Percentiles rank a stretch among this genome's conserved stretches.
Evolutionary conservation across 148 eudicot species (phyloP).

Genomic region (Chenopodium quinoa): DNA sequence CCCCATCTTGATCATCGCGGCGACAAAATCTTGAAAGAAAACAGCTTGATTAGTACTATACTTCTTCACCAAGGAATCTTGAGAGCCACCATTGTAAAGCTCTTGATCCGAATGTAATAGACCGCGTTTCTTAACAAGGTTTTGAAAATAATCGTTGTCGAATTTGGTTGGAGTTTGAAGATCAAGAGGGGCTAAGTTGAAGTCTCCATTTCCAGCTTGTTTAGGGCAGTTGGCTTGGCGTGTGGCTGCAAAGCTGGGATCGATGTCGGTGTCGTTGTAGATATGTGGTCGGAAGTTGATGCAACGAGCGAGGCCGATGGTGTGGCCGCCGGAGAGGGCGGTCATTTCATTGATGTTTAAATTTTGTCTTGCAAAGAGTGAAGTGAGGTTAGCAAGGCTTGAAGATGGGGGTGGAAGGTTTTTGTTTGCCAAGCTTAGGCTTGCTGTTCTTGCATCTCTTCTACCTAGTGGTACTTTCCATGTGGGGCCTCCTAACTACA

Average conservation of each 20-base stretch:
- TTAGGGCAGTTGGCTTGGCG: conserved; percentile 37
- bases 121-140: conserved; percentile 37
- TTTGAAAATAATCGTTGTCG: conserved; percentile 39
- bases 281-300: conserved; percentile 40
- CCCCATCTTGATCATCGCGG: conserved; percentile 57
- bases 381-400: conserved; percentile 36
- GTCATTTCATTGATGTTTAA: conserved; percentile 45
- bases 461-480: conserved; percentile 57
- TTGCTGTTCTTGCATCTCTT: conserved; percentile 57
- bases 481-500: conserved; percentile 52
- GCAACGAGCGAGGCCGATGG: conserved; percentile 53
- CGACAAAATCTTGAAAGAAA: conserved; percentile 44
- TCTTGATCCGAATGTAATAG: conserved; percentile 57
- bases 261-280: conserved; percentile 49
- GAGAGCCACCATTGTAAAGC: conserved; percentile 51
- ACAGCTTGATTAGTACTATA: conserved; percentile 28
- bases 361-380: conserved; percentile 37
- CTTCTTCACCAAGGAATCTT: conserved; percentile 31
- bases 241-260: conserved; percentile 36
- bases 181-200: conserved; percentile 47
- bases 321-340: conserved; percentile 60
- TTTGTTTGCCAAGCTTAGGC: conserved; percentile 40
- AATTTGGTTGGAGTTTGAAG: conserved; percentile 31
- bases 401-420: conserved; percentile 50
- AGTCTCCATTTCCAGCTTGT: conserved; percentile 23